A percentile compares a stretch with the other conserved stretches of the same genome.
These are phyloP conservation scores for Polyporus tsugae DNA, from an alignment of 1,284 basidiomycete genomes.

Conservation along the genomic window DNA sequence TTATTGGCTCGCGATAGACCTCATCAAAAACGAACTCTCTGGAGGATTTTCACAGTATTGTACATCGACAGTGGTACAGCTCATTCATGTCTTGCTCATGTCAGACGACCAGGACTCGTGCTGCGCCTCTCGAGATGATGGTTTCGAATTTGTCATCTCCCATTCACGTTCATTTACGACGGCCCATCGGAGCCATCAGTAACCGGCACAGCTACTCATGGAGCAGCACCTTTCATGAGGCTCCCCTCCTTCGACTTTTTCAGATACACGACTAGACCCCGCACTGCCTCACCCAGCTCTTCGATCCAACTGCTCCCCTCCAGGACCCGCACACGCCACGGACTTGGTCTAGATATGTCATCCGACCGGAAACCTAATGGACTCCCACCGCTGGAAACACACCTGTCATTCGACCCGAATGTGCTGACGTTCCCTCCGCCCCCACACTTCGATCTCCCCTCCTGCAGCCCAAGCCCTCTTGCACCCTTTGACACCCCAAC, in stretches of 20 bases:
- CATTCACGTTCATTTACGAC: background rate
- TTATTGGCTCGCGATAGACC: no score
- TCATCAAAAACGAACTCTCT: no score
- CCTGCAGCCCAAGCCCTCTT: conserved; percentile 24
- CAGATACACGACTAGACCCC: background rate
- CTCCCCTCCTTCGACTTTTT: background rate
- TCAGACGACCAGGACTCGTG: no score
- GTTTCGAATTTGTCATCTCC: background rate
- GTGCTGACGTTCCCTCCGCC: conserved; percentile 27
- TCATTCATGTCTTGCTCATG: no score
- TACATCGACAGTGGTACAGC: no score
- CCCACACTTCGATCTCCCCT: conserved; percentile 20
- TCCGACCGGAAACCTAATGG: background rate
- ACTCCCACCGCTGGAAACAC: background rate
- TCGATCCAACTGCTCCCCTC: background rate
- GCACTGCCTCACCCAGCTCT: background rate
- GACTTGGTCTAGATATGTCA: background rate
- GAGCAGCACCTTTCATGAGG: background rate
- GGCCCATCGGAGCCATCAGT: background rate
- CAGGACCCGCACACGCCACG: background rate
- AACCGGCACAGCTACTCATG: background rate
- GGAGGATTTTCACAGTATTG: no score
- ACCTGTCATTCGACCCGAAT: conserved; percentile 3
- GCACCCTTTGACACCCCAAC: conserved; percentile 16
- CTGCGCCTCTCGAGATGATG: no score